A percentile compares a stretch with the other conserved stretches of the same genome.
Evolutionary conservation across 202 grass and related monocot genomes (phyloP).

Genomic region (Sporobolus alterniflorus): DNA sequence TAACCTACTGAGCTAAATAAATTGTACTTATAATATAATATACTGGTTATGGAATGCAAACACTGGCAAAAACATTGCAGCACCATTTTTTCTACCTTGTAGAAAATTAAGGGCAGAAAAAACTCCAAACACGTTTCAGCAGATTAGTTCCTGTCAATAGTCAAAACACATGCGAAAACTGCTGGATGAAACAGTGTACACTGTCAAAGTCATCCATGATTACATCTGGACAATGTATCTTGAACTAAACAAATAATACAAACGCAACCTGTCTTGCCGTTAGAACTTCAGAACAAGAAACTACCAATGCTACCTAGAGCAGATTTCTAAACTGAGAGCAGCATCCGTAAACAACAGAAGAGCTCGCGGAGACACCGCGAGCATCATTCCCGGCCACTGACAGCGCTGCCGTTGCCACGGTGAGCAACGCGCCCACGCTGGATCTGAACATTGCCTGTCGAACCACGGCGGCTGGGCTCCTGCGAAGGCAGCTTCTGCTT

Average conservation of each 20-base stretch:
- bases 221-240: conserved; percentile 55
- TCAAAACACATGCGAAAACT: neutral
- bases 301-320: conserved; percentile 12
- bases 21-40: no score
- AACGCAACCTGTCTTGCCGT: conserved; percentile 66
- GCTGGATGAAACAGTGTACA: conserved; percentile 40
- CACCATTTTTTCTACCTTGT: no score
- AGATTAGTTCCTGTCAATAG: neutral
- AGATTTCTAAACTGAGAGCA: conserved; percentile 16
- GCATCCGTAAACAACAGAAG: conserved; percentile 20
- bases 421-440: conserved; percentile 42
- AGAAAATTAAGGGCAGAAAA: no score
- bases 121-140: neutral
- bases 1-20: conserved; percentile 95
- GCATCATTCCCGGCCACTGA: conserved; percentile 30
- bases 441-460: conserved; percentile 32
- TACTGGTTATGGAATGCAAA: no score
- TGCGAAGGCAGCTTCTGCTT: conserved; percentile 37
- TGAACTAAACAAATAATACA: conserved; percentile 29
- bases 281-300: conserved; percentile 20
- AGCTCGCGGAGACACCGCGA: conserved; percentile 20
- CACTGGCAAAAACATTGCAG: no score
- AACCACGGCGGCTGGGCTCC: conserved; percentile 31
- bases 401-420: conserved; percentile 8
- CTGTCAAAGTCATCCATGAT: conserved; percentile 49